phyloP scores from a whole-genome alignment of 768 basidiomycete genomes.

The Termitomyces sp. region DNA sequence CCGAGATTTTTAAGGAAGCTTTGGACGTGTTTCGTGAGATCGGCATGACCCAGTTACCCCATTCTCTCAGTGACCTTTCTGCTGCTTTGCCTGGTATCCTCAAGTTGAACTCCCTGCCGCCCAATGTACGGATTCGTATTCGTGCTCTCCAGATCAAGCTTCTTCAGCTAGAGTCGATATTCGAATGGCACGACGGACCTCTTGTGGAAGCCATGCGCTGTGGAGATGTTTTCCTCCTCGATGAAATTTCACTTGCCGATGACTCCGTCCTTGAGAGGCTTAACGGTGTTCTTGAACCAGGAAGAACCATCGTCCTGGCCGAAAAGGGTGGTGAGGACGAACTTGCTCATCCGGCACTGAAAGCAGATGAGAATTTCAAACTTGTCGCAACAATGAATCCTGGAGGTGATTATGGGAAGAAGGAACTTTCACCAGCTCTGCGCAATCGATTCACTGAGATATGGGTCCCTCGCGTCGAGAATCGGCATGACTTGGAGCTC shows the following conservation, averaged over 20 bases:
- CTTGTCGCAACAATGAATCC: constrained; percentile 99
- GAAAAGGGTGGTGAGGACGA: constrained; percentile 77
- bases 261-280: constrained; percentile 96
- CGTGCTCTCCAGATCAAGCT: constrained; percentile 39
- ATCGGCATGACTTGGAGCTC: constrained; percentile 64
- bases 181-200: constrained; percentile 98
- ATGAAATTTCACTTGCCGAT: constrained; percentile 96
- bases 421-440: constrained; percentile 93
- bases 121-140: constrained; percentile 25
- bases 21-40: constrained; percentile 31
- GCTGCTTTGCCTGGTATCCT: constrained; percentile 21
- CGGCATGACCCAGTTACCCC: constrained; percentile 25
- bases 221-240: constrained; percentile 85
- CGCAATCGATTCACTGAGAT: constrained; percentile 99
- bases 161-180: constrained; percentile 62
- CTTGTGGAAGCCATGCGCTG: constrained; percentile 84
- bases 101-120: constrained; percentile 22
- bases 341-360: constrained; percentile 58
- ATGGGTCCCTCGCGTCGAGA: constrained; percentile 88
- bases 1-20: constrained; percentile 42
- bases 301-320: constrained; percentile 82
- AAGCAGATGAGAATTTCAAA: constrained; percentile 68
- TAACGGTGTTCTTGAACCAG: constrained; percentile 95
- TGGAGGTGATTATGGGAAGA: constrained; percentile 98
- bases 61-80: constrained; percentile 21